Base-by-base conservation (phyloP, 2,329 filamentous ascomycete genomes). In the Cercospora sp. region DNA sequence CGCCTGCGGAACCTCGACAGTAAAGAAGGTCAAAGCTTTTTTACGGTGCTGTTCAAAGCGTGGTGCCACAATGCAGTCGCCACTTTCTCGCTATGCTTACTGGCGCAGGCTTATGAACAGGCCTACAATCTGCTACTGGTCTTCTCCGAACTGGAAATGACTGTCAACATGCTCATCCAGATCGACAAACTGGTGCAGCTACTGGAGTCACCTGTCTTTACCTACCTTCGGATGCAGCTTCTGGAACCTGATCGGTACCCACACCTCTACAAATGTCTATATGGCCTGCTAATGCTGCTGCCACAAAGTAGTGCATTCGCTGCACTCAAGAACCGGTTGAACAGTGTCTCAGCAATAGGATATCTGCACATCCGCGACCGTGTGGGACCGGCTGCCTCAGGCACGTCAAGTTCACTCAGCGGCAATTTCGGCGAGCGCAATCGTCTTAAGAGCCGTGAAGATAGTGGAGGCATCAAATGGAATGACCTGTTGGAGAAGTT, bases 51-150 rank as follows among this genome's bases (percentile, higher is more conserved):
- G 3, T 99, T 99, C 81, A 89, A 93, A 66, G 96, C 94, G 3
- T 99, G 95, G 95, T 99, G 95, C 77, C 95, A 97, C 79, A 99
- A 99, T 76, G 94, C 95, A 2, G 96, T 99, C 5, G 94, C 95
- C 7, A 98, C 95, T 0, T 99, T 99, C 80, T 98, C 94, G 2
- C 84, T 99, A 3, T 99, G 95, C 77, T 85, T 99, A 33, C 88
- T 99, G 62, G 95, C 95, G 1, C 95, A 99, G 80, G 95, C 94
- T 12, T 99, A 99, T 77, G 95, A 99, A 78, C 96, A 98, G 78
- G 95, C 95, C 10, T 99, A 98, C 76, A 93, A 98, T 77, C 85
- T 99, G 16, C 84, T 99, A 18, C 94, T 97, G 77, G 95, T 98
- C 59, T 97, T 99, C 92, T 95, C 93, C 68, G 95, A 99, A 75